A percentile compares a stretch with the other conserved stretches of the same genome.
Conservation (phyloP, 768 basidiomycete genomes). For the Phanerochaete carnosa region DNA sequence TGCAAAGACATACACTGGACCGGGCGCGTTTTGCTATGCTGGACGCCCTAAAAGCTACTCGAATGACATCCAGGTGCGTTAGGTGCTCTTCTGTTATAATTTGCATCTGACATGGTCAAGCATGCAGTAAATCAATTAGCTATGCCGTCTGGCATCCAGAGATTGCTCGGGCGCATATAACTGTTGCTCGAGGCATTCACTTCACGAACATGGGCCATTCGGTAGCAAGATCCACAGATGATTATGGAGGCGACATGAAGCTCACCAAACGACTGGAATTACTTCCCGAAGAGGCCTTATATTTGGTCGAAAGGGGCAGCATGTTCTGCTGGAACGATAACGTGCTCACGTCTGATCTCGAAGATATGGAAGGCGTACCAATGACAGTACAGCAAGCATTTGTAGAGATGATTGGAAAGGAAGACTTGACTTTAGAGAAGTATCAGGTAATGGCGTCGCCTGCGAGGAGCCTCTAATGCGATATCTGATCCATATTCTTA, state of each 20-base stretch:
- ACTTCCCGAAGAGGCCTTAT: constrained; percentile 92
- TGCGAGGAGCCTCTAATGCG: background rate
- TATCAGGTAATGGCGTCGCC: constrained; percentile 64
- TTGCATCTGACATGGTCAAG: background rate
- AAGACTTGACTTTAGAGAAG: constrained; percentile 75
- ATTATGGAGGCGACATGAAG: constrained; percentile 33
- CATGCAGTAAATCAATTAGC: constrained; percentile 67
- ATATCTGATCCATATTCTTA: constrained; percentile 26
- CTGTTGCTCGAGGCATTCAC: constrained; percentile 75
- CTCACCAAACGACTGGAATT: constrained; percentile 72
- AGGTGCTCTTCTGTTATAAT: background rate
- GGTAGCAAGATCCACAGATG: constrained; percentile 45
- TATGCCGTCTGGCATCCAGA: constrained; percentile 78
- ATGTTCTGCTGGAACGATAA: constrained; percentile 77
- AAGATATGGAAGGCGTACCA: constrained; percentile 53
- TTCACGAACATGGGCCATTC: constrained; percentile 83
- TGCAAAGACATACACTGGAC: constrained; percentile 81
- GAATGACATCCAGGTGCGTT: constrained; percentile 73
- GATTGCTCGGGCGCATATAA: constrained; percentile 63
- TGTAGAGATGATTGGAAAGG: constrained; percentile 76
- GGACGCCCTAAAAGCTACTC: constrained; percentile 66
- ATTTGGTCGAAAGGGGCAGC: constrained; percentile 87
- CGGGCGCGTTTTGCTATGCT: constrained; percentile 85
- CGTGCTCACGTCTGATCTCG: constrained; percentile 22
- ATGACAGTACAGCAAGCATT: constrained; percentile 94